Percentiles rank a stretch among this genome's conserved stretches.
Conservation (phyloP, 192 early-diverging fungal species). For the Umbelopsis vinacea region DNA sequence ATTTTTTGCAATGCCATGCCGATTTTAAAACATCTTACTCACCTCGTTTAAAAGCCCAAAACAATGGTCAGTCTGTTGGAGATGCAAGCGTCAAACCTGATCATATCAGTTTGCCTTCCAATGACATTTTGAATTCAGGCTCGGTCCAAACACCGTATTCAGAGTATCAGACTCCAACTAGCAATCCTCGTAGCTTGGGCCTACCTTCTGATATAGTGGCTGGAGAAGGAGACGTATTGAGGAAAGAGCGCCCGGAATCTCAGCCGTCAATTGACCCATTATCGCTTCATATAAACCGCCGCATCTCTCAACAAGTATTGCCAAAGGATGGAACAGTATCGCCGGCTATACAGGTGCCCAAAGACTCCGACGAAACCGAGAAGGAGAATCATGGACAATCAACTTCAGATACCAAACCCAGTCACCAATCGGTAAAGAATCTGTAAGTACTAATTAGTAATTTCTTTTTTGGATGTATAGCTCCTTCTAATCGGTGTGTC, state of each 20-base stretch:
- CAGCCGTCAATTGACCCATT: conserved; percentile 15
- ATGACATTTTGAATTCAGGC: background rate
- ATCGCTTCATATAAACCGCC: background rate
- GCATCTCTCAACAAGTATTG: background rate
- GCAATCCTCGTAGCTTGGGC: background rate
- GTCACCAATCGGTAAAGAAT: background rate
- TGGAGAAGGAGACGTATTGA: background rate
- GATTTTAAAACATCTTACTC: background rate
- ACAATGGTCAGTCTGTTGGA: conserved; percentile 3
- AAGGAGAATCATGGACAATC: background rate
- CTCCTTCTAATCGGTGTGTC: too few relatives aligned
- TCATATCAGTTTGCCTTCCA: background rate
- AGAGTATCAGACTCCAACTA: background rate
- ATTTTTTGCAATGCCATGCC: background rate
- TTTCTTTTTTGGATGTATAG: too few relatives aligned
- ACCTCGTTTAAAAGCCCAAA: background rate
- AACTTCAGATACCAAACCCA: background rate
- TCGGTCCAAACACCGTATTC: background rate
- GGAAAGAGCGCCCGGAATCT: background rate
- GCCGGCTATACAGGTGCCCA: background rate
- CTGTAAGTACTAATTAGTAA: background rate
- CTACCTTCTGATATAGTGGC: background rate
- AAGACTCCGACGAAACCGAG: background rate
- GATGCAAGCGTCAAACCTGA: background rate
- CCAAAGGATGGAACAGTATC: background rate